A percentile compares a stretch with the other conserved stretches of the same genome.
Conservation (phyloP, 257 asterid genomes). For the Nicotiana knightiana region DNA sequence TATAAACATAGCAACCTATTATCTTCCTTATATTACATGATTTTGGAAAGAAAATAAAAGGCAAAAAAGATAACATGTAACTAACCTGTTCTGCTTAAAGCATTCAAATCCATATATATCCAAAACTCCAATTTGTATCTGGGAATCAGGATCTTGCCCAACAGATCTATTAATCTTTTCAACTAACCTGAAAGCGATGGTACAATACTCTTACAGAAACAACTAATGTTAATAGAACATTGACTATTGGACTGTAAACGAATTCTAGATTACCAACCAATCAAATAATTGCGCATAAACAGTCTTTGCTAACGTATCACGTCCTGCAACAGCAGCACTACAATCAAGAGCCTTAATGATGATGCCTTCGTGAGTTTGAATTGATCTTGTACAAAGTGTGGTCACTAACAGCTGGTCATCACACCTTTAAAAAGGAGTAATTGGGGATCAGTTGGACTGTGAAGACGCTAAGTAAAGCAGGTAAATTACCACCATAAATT, state of each 20-base stretch:
- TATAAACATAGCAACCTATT: background rate
- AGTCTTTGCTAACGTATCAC: constrained; percentile 97
- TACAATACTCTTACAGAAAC: background rate
- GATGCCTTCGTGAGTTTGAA: constrained; percentile 87
- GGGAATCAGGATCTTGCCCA: constrained; percentile 92
- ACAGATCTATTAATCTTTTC: constrained; percentile 91
- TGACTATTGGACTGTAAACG: constrained; percentile 6
- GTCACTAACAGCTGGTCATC: constrained; percentile 69
- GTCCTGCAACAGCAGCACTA: constrained; percentile 86
- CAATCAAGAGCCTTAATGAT: constrained; percentile 88
- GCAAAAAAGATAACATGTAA: background rate
- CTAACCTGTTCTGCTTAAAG: constrained; percentile 81
- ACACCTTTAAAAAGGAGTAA: constrained; percentile 52
- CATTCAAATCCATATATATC: constrained; percentile 99
- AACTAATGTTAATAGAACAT: constrained; percentile 3
- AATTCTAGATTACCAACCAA: constrained; percentile 51
- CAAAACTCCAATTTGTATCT: constrained; percentile 84
- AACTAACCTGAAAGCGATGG: constrained; percentile 69
- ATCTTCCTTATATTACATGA: background rate
- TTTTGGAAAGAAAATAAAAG: background rate
- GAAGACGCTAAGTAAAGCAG: background rate
- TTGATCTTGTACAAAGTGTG: constrained; percentile 85
- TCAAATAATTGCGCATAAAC: constrained; percentile 90
- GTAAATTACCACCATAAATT: background rate
- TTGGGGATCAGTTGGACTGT: background rate